These are phyloP conservation scores for Pulveroboletus sp. DNA, from an alignment of 768 basidiomycete species.

Conservation along the genomic window DNA sequence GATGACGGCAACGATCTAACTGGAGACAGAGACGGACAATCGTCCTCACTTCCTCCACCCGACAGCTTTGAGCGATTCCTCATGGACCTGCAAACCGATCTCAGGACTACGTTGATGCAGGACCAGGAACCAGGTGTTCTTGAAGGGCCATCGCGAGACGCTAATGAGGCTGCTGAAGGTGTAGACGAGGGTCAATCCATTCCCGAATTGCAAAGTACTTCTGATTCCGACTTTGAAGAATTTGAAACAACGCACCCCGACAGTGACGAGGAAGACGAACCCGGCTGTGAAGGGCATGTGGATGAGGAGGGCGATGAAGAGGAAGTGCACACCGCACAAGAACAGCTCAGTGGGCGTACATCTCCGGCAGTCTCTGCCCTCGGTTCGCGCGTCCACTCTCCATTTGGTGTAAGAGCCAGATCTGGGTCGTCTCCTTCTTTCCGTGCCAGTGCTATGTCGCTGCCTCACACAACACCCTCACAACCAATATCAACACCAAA, in stretches of 20 bases:
- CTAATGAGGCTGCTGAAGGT: conserved; percentile 12
- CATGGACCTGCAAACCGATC: conserved; percentile 69
- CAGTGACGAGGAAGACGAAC: conserved; percentile 24
- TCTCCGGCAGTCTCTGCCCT: conserved; percentile 25
- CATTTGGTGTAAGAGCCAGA: conserved; percentile 4
- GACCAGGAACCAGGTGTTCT: conserved; percentile 13
- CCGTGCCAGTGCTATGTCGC: background rate
- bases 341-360: conserved; percentile 21
- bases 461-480: background rate
- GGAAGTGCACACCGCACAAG: conserved; percentile 21
- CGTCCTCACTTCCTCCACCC: conserved; percentile 39
- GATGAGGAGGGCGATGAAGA: conserved; percentile 28
- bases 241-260: conserved; percentile 10
- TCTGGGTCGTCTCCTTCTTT: conserved; percentile 6
- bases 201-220: conserved; percentile 23
- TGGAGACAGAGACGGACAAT: conserved; percentile 13
- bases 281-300: conserved; percentile 27
- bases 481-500: conserved; percentile 11
- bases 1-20: conserved; percentile 2
- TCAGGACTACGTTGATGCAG: conserved; percentile 57
- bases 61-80: conserved; percentile 81
- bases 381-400: conserved; percentile 9
- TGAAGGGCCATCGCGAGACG: conserved; percentile 3
- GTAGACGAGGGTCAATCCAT: conserved; percentile 15
- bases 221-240: conserved; percentile 29